phyloP scores from a whole-genome alignment of 2,329 filamentous ascomycete genomes.

The Ceratocystis papillata region DNA sequence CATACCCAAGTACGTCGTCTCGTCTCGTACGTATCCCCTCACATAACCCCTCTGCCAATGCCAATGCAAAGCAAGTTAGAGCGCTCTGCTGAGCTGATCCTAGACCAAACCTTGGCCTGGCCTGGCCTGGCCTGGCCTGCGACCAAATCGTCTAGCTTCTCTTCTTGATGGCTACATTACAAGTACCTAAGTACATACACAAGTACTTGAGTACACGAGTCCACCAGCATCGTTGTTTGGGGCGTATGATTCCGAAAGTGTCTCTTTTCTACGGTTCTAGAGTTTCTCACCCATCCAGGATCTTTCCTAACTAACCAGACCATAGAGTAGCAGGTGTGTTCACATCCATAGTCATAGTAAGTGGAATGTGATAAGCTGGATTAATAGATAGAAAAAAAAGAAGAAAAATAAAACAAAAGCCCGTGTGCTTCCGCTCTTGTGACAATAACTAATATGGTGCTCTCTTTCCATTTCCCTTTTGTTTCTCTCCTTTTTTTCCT shows the following conservation, averaged over 20 bases:
- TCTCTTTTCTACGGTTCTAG: conserved; percentile 4
- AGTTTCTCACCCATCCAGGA: conserved; percentile 9
- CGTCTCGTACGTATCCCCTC: not conserved
- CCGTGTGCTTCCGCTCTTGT: conserved; percentile 6
- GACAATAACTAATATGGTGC: not conserved
- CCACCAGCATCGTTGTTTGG: not conserved
- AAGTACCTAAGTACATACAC: not conserved
- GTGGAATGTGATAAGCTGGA: not conserved
- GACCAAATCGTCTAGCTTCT: not conserved
- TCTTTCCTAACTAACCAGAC: conserved; percentile 1
- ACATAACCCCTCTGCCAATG: conserved; percentile 1
- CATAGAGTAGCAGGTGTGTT: not conserved
- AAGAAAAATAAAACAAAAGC: not conserved
- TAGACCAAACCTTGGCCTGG: not conserved
- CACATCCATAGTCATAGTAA: not conserved
- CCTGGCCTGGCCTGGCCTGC: not conserved
- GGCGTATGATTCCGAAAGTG: conserved; percentile 11
- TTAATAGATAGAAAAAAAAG: not conserved
- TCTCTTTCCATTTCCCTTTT: not conserved
- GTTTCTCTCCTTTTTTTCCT: not conserved
- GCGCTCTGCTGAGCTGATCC: conserved; percentile 10
- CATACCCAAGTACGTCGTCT: not conserved
- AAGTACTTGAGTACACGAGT: not conserved
- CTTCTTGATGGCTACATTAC: not conserved
- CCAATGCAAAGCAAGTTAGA: conserved; percentile 8